Percentiles rank a stretch among this genome's conserved stretches.
These are phyloP conservation scores for Emiliania huxleyi DNA, from an alignment of 78 protist species.

Conservation along the genomic window DNA sequence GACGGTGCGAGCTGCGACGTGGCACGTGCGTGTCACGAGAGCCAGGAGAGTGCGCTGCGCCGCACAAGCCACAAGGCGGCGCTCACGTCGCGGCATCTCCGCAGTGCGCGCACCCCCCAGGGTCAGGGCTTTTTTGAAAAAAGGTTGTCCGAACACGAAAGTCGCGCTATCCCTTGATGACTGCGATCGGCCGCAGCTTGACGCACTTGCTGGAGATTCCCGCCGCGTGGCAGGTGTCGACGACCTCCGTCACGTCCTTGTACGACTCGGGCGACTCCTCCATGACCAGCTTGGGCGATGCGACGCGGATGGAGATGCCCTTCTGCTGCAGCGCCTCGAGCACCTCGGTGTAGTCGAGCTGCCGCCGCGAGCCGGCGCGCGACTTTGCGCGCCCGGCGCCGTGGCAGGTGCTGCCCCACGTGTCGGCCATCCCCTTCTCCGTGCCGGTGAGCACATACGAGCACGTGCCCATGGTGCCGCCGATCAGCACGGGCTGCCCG, in stretches of 20 bases:
- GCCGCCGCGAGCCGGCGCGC: constrained; percentile 68
- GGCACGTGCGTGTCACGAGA: too few species aligned
- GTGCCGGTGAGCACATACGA: constrained; percentile 91
- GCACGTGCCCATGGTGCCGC: constrained; percentile 95
- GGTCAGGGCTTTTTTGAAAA: too few species aligned
- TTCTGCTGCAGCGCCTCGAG: constrained; percentile 60
- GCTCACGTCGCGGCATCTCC: too few species aligned
- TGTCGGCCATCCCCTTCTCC: constrained; percentile 77
- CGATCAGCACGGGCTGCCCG: constrained; percentile 94
- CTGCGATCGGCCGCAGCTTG: constrained; percentile 86
- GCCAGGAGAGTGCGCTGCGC: too few species aligned
- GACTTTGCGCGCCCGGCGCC: constrained; percentile 88
- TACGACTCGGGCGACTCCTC: constrained; percentile 93
- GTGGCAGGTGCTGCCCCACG: constrained; percentile 94
- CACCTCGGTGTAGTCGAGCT: constrained; percentile 56
- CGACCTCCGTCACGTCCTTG: too few species aligned
- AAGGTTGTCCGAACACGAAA: too few species aligned
- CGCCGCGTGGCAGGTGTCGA: constrained; percentile 78
- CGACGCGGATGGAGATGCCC: constrained; percentile 85
- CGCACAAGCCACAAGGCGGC: too few species aligned
- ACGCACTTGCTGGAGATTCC: constrained; percentile 84
- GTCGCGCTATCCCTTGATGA: constrained; percentile 94
- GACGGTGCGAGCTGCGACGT: too few species aligned
- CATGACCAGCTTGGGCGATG: constrained; percentile 83
- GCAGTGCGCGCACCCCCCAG: too few species aligned